Evolutionary conservation across 768 basidiomycete genomes (phyloP), one percentile per base, ranked within the genome.

Genomic region (Trametes meyenii): DNA sequence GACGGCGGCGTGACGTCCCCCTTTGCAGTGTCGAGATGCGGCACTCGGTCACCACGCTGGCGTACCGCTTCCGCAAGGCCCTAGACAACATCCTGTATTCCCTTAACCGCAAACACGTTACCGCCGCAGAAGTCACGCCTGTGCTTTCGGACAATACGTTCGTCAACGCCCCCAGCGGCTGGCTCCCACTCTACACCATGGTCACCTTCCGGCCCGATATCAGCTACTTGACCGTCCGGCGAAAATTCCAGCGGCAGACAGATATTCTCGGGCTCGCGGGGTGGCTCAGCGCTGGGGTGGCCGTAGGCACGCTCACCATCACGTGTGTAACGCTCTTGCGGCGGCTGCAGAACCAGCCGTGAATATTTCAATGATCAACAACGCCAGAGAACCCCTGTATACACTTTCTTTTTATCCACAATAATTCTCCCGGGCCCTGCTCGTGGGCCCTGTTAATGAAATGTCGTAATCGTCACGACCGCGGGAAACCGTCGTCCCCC

Each of bases 131-230:
- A 63, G 73, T 85, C 66, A 76, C 76, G 45, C 80, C 81, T 56
- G 58, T 59, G 17, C 63, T 69, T 19, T 17, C 62, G n/a, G 57
- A 55, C 19, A 71, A 64, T 42, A 55, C 70, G 7, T 75, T 73
- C 68, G 66, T 68, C 12, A 72, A 73, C 61, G 75, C 79, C 62
- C 88, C 88, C 45, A 72, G 73, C 65, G 94, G 92, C 39, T 98
- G 96, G 96, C 82, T 95, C 53, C 91, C 94, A 59, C 81, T 96
- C 51, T 99, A 99, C 75, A 93, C 93, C 36, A 97, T 98, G 96
- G 89, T 97, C 66, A 98, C 96, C 45, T 99, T 99, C 78, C 85
- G 96, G 43, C 93, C 94, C 52, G 96, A 98, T 75, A 85, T 99
- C 69, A 89, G 88, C 72, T 99, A 99, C 72, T 86, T 87, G 58